Evolutionary conservation across 257 asterid species (phyloP).

Genomic region (Nicotiana noctiflora): DNA sequence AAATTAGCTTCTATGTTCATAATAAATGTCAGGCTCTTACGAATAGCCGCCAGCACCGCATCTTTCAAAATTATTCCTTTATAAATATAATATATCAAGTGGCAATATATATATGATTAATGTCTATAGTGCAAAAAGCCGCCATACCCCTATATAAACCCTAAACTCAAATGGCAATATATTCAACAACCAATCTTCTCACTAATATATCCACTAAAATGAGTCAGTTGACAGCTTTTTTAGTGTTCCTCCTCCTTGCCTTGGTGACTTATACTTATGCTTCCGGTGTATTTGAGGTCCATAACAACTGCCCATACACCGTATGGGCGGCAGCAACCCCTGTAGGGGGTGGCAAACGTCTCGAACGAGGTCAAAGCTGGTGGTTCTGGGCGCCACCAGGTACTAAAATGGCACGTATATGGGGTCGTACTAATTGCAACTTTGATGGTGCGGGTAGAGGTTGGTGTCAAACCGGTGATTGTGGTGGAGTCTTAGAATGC

Average conservation of each 20-base stretch:
- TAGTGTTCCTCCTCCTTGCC: conserved; percentile 1
- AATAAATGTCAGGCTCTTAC: neutral
- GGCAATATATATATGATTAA: neutral
- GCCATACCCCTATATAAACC: neutral
- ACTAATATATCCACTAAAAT: neutral
- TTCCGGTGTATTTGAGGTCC: conserved; percentile 18
- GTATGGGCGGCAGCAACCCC: conserved; percentile 33
- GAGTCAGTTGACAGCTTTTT: neutral
- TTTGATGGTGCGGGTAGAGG: conserved; percentile 47
- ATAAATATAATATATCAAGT: neutral
- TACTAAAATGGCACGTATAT: conserved; percentile 30
- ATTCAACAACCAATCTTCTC: neutral
- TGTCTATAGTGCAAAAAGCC: neutral
- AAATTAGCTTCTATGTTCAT: no score
- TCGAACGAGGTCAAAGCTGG: conserved; percentile 30
- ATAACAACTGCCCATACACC: conserved; percentile 23
- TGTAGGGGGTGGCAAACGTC: conserved; percentile 15
- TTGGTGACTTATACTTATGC: conserved; percentile 9
- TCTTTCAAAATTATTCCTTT: neutral
- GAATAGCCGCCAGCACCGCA: neutral
- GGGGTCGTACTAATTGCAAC: conserved; percentile 66
- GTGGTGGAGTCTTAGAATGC: conserved; percentile 44
- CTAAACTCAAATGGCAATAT: neutral
- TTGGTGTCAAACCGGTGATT: conserved; percentile 54
- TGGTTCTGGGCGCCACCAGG: conserved; percentile 22